phyloP scores from a whole-genome alignment of 1,139 yeast species.

The Blastobotrys indianensis region DNA sequence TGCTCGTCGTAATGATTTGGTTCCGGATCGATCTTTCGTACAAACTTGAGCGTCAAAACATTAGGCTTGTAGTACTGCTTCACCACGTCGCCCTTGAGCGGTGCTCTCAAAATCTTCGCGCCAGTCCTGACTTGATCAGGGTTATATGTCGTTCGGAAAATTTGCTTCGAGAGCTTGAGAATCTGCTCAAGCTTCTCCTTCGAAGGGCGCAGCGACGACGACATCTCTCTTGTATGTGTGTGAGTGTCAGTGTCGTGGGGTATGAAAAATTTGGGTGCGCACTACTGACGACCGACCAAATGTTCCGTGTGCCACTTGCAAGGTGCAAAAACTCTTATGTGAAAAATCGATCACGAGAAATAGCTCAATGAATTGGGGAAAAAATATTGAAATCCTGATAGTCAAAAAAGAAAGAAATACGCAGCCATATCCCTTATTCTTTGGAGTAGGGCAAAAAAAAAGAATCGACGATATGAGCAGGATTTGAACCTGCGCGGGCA shows the following conservation, averaged over 20 bases:
- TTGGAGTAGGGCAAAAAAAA: too few species aligned
- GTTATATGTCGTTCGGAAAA: conserved; percentile 62
- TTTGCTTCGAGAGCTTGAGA: conserved; percentile 50
- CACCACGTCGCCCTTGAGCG: conserved; percentile 69
- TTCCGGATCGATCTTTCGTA: conserved; percentile 54
- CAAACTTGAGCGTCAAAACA: conserved; percentile 34
- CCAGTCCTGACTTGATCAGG: conserved; percentile 72
- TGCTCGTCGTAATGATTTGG: conserved; percentile 63
- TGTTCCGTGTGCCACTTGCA: too few species aligned
- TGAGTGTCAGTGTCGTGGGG: too few species aligned
- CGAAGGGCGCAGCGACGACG: conserved; percentile 11
- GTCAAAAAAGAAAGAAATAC: too few species aligned
- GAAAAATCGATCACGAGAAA: too few species aligned
- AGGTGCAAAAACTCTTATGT: too few species aligned
- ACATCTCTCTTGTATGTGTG: too few species aligned
- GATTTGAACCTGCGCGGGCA: conserved; percentile 81
- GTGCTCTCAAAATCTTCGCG: conserved; percentile 62
- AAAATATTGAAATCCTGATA: too few species aligned
- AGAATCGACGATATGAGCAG: conserved; percentile 57
- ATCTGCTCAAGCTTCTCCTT: conserved; percentile 49
- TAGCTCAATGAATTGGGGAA: too few species aligned
- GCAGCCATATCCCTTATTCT: too few species aligned
- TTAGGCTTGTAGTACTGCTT: conserved; percentile 74
- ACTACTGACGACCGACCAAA: too few species aligned
- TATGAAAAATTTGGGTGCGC: too few species aligned